Conservation (phyloP, 805 yeast species). For the Pichia heedii region DNA sequence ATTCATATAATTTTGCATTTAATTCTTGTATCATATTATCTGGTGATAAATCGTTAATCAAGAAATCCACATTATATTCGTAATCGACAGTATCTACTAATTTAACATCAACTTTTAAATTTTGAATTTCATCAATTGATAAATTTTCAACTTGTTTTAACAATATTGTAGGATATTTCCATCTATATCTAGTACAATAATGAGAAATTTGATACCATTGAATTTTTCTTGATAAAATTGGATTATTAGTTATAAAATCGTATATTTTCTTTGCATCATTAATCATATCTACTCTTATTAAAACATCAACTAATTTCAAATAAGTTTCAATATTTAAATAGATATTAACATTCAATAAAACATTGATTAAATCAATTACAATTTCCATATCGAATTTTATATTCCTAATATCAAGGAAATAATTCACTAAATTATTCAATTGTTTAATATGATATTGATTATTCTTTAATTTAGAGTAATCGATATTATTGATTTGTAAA, state of each 20-base stretch:
- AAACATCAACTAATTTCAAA: constrained; percentile 11
- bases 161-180: constrained; percentile 11
- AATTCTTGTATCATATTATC: background rate
- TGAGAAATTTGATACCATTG: background rate
- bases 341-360: background rate
- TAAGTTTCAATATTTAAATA: constrained; percentile 9
- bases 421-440: background rate
- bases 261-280: constrained; percentile 14
- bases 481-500: background rate
- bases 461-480: background rate
- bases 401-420: background rate
- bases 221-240: background rate
- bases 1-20: background rate
- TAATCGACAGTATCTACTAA: background rate
- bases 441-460: background rate
- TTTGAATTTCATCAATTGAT: background rate
- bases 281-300: constrained; percentile 14
- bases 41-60: constrained; percentile 2
- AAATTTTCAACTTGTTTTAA: background rate
- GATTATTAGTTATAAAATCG: background rate
- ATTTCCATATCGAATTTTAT: background rate
- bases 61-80: background rate
- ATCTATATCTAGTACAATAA: constrained; percentile 11
- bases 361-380: background rate
- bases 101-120: background rate